These are phyloP conservation scores for Rhizopus delemar DNA, from an alignment of 371 early-diverging fungal genomes.

Conservation along the genomic window DNA sequence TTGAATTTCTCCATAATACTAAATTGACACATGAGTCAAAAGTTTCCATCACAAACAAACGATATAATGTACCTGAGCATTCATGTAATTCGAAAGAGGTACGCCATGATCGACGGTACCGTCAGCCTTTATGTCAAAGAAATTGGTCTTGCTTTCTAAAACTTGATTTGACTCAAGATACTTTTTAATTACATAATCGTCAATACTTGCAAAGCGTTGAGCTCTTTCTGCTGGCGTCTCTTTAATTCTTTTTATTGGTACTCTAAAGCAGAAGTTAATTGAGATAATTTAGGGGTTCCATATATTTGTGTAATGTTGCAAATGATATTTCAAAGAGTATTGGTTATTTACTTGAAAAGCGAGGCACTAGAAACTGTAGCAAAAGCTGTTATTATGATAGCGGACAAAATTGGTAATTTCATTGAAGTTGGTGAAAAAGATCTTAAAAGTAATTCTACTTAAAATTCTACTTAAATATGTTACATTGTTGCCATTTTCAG, in stretches of 20 bases:
- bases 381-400: constrained; percentile 23
- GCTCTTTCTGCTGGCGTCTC: constrained; percentile 66
- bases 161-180: constrained; percentile 66
- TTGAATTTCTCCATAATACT: constrained; percentile 85
- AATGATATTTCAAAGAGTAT: constrained; percentile 1
- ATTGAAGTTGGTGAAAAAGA: constrained; percentile 8
- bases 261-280: constrained; percentile 33
- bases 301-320: background rate
- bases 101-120: constrained; percentile 75
- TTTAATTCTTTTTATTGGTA: constrained; percentile 72
- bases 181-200: constrained; percentile 71
- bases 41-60: background rate
- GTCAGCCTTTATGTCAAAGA: constrained; percentile 43
- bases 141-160: constrained; percentile 34
- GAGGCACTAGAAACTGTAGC: constrained; percentile 30
- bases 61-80: constrained; percentile 75
- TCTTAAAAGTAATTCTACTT: too few species aligned
- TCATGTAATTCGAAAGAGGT: constrained; percentile 91
- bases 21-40: constrained; percentile 6
- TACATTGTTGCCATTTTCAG: too few species aligned
- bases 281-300: background rate
- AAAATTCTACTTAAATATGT: too few species aligned
- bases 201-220: constrained; percentile 63
- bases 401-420: constrained; percentile 36
- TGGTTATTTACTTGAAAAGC: constrained; percentile 18